Evolutionary conservation across 1,284 basidiomycete species (phyloP), one percentile per base, ranked within the genome.

Genomic region (Naganishia sp.): DNA sequence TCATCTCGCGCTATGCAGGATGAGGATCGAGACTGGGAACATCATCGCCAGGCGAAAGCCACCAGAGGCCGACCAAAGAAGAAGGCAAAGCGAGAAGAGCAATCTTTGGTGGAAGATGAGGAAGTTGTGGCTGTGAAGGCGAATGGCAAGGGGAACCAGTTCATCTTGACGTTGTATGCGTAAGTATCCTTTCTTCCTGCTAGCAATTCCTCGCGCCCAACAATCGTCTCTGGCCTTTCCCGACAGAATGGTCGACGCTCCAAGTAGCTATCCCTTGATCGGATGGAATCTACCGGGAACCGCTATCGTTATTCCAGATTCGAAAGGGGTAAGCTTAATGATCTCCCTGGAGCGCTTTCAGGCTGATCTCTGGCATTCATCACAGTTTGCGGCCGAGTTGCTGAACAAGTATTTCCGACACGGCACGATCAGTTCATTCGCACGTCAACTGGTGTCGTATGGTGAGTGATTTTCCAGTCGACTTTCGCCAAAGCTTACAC

Each of bases 381-480:
- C 10, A 3, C 18, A 61, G 59, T 61, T 61, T 43, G 48, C 59
- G n/a, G 28, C 48, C 3, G 21, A 13, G 13, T 21, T 61, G 31
- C 43, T 61, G 48, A 61, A 61, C 59, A 39, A 61, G 48, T 61
- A 61, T 61, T 61, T 52, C 59, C 48, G 59, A 25, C 59, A 61
- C 7, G 52, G 59, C 5, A 61, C 59, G 3, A 61, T 61, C 59
- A 61, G 59, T 42, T 52, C 48, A 2, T 61, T 61, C 43, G 59
- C 59, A 11, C 59, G 59, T 42, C 59, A 61, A 15, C 36, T 61
- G 36, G 59, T 61, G 16, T 61, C 59, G 48, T 61, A 61, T 39
- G 59, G 53, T 55, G 7, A 9, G 53, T 28, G 49, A 11, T 6
- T n/a, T 2, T 33, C 28, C 28, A 25, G 28, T 21, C 4, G 9